A percentile compares a stretch with the other conserved stretches of the same genome.
phyloP scores from a whole-genome alignment of 768 basidiomycete species.

The Trametes elegans region DNA sequence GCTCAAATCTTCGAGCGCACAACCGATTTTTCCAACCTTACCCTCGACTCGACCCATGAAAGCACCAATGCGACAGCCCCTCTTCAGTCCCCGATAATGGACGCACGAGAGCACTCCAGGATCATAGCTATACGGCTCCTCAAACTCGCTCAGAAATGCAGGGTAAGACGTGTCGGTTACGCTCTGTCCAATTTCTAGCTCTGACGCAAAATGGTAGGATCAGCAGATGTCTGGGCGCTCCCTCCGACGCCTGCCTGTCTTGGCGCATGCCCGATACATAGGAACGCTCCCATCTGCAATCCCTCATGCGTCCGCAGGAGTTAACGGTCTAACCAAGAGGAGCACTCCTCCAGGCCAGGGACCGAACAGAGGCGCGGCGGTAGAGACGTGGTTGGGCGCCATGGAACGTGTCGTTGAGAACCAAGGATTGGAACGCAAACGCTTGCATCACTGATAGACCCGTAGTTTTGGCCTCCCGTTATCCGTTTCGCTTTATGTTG shows the following conservation, averaged over 20 bases:
- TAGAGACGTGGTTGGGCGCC: slow-evolving; percentile 79
- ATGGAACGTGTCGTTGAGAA: slow-evolving; percentile 76
- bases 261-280: slow-evolving; percentile 85
- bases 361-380: slow-evolving; percentile 32
- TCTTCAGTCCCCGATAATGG: slow-evolving; percentile 8
- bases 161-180: slow-evolving; percentile 45
- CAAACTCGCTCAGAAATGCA: slow-evolving; percentile 71
- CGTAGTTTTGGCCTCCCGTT: neutral
- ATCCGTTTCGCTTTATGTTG: no score
- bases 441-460: slow-evolving; percentile 30
- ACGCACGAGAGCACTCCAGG: slow-evolving; percentile 49
- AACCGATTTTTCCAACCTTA: slow-evolving; percentile 18
- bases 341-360: neutral
- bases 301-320: slow-evolving; percentile 3
- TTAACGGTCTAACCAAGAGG: slow-evolving; percentile 8
- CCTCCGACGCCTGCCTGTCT: slow-evolving; percentile 88
- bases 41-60: neutral
- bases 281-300: slow-evolving; percentile 40
- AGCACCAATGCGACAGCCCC: neutral
- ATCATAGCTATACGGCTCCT: slow-evolving; percentile 57
- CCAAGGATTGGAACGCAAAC: slow-evolving; percentile 51
- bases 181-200: neutral
- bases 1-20: slow-evolving; percentile 52
- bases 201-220: slow-evolving; percentile 38
- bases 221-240: slow-evolving; percentile 92